Conservation (phyloP, 306 rosid genomes). For the Gastrolobium bilobum region DNA sequence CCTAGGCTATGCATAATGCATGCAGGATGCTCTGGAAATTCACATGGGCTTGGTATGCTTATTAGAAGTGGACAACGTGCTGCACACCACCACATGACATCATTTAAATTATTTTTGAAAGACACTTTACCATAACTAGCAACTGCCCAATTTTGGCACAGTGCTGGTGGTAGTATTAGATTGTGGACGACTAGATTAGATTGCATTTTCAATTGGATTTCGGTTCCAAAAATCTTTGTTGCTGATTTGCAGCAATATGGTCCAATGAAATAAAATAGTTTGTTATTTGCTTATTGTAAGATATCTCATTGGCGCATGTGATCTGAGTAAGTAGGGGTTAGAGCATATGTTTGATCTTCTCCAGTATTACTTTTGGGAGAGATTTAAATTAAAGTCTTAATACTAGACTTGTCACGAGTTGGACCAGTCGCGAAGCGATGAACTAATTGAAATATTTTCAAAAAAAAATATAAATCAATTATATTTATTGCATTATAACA, state of each 20-base stretch:
- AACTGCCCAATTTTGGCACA: background rate
- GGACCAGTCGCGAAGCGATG: too few species aligned
- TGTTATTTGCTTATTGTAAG: background rate
- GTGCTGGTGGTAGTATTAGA: background rate
- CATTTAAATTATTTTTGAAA: background rate
- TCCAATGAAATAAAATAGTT: background rate
- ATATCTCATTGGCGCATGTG: too few species aligned
- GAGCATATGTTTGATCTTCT: too few species aligned
- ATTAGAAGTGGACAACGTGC: constrained; percentile 17
- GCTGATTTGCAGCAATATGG: background rate
- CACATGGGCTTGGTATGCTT: constrained; percentile 54
- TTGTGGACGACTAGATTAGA: background rate
- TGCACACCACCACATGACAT: constrained; percentile 25
- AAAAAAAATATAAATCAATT: too few species aligned
- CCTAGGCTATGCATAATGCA: constrained; percentile 19
- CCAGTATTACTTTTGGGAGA: too few species aligned
- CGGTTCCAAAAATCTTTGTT: background rate
- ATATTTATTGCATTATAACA: too few species aligned
- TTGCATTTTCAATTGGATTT: constrained; percentile 6
- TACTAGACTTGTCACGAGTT: too few species aligned
- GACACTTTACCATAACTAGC: constrained; percentile 13
- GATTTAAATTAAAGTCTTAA: too few species aligned
- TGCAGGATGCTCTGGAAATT: constrained; percentile 42
- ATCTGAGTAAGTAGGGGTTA: too few species aligned
- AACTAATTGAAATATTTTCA: too few species aligned